phyloP scores from a whole-genome alignment of 176 grass and related monocot genomes.

The Musa schizocarpa region DNA sequence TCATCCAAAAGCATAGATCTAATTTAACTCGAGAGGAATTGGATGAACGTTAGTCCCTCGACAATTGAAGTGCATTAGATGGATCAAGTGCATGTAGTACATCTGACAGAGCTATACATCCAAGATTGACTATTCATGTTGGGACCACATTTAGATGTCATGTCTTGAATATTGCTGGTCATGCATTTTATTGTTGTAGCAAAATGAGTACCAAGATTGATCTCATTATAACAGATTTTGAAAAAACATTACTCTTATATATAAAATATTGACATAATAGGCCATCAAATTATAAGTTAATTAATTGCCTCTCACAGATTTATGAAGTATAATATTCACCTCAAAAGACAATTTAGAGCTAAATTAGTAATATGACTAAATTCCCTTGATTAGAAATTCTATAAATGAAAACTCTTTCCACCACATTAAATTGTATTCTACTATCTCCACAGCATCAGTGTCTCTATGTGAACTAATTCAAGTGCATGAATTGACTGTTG shows the following conservation, averaged over 20 bases:
- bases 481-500: no score
- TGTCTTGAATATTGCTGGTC: background rate
- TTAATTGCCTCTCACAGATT: background rate
- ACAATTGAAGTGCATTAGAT: background rate
- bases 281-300: background rate
- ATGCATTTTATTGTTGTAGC: background rate
- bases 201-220: background rate
- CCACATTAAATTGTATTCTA: background rate
- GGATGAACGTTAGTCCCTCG: background rate
- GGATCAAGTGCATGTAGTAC: background rate
- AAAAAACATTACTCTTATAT: background rate
- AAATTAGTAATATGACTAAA: background rate
- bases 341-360: background rate
- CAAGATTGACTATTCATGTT: no score
- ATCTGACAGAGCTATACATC: no score
- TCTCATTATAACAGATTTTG: background rate
- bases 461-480: no score
- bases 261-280: background rate
- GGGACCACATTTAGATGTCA: background rate
- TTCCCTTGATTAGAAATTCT: background rate
- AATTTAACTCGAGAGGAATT: background rate
- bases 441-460: background rate
- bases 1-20: background rate
- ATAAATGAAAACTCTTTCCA: background rate
- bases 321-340: background rate